A percentile compares a stretch with the other conserved stretches of the same genome.
phyloP scores from a whole-genome alignment of 257 asterid species.

The Cordia subcordata region DNA sequence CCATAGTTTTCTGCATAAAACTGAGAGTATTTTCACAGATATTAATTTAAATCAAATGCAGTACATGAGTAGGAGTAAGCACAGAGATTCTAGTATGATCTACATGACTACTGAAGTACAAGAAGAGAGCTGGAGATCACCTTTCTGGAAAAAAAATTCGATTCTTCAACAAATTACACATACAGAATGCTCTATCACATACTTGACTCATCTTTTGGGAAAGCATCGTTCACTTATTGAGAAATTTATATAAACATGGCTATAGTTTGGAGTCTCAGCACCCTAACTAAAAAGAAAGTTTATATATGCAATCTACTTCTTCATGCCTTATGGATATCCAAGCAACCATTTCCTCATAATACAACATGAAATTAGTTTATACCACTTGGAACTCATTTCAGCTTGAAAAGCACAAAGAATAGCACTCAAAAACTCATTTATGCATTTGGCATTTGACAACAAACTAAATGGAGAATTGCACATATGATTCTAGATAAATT shows the following conservation, averaged over 20 bases:
- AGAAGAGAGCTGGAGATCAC: background rate
- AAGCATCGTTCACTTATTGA: too few relatives aligned
- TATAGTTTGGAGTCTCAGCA: too few relatives aligned
- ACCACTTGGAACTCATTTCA: background rate
- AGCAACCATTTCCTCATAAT: too few relatives aligned
- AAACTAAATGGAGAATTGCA: background rate
- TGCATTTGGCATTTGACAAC: background rate
- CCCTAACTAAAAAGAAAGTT: too few relatives aligned
- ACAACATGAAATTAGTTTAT: too few relatives aligned
- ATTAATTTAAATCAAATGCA: conserved; percentile 13
- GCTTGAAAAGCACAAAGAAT: background rate
- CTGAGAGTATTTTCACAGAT: conserved; percentile 40
- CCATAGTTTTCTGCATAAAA: conserved; percentile 58
- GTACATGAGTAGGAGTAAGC: conserved; percentile 3
- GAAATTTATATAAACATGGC: too few relatives aligned
- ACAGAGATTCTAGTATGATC: background rate
- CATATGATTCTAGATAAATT: background rate
- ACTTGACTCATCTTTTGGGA: too few relatives aligned
- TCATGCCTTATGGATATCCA: too few relatives aligned
- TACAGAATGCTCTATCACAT: too few relatives aligned
- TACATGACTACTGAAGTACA: background rate
- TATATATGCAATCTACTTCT: too few relatives aligned
- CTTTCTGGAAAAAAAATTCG: too few relatives aligned
- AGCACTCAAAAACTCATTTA: background rate
- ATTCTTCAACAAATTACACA: background rate